Conservation (phyloP, 192 early-diverging fungal genomes). For the Coemansia pectinata region DNA sequence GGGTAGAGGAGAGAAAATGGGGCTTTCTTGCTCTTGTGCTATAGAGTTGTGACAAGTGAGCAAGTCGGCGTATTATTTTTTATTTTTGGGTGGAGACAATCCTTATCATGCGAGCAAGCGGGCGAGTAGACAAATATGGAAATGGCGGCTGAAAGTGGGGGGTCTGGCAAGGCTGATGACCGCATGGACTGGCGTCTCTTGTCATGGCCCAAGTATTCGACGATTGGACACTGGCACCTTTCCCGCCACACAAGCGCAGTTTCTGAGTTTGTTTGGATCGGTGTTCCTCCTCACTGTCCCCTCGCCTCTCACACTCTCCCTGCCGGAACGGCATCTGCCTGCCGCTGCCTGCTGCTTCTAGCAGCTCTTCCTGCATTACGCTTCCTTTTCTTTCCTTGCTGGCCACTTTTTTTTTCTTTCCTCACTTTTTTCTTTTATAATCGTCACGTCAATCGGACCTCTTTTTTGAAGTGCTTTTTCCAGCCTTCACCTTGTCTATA, state of each 20-base stretch:
- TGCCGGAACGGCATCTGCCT: not conserved
- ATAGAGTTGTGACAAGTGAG: not conserved
- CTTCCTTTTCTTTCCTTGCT: not conserved
- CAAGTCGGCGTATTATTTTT: slow-evolving; percentile 5
- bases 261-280: slow-evolving; percentile 5
- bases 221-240: not conserved
- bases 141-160: not conserved
- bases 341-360: slow-evolving; percentile 2
- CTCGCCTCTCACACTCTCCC: slow-evolving; percentile 1
- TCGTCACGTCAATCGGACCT: not conserved
- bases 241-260: slow-evolving; percentile 1
- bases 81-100: slow-evolving; percentile 8
- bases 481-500: not conserved
- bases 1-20: not conserved
- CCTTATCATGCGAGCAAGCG: not conserved
- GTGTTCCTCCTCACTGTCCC: not conserved
- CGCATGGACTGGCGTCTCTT: not conserved
- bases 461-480: not conserved
- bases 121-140: not conserved
- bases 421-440: not conserved
- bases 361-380: not conserved
- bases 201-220: not conserved
- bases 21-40: slow-evolving; percentile 3
- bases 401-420: not conserved
- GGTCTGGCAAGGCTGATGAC: not conserved